phyloP scores from a whole-genome alignment of 345 rosid species.

The Abelmoschus esculentus region DNA sequence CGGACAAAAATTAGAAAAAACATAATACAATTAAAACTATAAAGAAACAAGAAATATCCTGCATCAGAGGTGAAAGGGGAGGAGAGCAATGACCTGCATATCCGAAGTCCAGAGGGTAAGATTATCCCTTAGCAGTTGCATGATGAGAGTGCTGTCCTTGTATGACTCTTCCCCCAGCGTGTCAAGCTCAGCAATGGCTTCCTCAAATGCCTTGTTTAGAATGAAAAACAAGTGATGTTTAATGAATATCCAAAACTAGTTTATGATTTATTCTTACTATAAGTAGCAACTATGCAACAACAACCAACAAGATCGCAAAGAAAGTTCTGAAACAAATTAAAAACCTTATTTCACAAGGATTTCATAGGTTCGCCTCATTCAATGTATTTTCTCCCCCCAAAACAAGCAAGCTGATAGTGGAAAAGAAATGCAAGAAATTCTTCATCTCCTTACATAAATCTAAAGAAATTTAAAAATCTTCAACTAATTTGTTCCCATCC shows the following conservation, averaged over 20 bases:
- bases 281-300: neutral
- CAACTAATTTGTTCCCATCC: neutral
- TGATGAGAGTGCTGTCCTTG: constrained; percentile 97
- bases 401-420: neutral
- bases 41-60: neutral
- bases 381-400: neutral
- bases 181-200: constrained; percentile 93
- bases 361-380: neutral
- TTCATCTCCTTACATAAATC: neutral
- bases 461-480: neutral
- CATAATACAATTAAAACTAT: neutral
- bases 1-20: neutral
- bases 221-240: neutral
- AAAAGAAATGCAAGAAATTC: neutral
- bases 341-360: neutral
- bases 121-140: constrained; percentile 91
- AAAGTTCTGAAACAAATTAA: neutral
- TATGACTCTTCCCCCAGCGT: constrained; percentile 89
- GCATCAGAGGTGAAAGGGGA: neutral
- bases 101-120: constrained; percentile 98
- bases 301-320: no score
- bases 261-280: neutral
- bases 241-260: neutral
- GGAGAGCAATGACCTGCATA: constrained; percentile 47
- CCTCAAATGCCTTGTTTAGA: constrained; percentile 66